Evolutionary conservation across 257 asterid genomes (phyloP).

Genomic region (Vinca minor): DNA sequence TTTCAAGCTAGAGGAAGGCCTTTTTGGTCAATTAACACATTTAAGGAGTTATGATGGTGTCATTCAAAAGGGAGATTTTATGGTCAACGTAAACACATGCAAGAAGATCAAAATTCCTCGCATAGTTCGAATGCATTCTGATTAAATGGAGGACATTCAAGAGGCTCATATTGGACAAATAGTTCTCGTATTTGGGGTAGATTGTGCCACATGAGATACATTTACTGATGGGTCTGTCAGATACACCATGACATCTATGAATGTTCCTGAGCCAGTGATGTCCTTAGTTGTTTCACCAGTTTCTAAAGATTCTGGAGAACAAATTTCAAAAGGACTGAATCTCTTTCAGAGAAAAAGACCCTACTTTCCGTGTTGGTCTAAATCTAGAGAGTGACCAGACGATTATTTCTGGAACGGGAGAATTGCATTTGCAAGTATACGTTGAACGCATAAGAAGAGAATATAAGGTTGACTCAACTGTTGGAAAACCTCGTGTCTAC

Average conservation of each 20-base stretch:
- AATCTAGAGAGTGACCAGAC: constrained; percentile 98
- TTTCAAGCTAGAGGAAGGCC: constrained; percentile 92
- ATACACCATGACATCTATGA: constrained; percentile 98
- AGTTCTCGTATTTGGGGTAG: constrained; percentile 98
- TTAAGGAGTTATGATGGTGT: constrained; percentile 91
- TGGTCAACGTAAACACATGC: constrained; percentile 77
- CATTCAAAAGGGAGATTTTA: constrained; percentile 89
- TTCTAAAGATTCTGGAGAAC: constrained; percentile 94
- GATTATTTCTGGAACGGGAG: constrained; percentile 99
- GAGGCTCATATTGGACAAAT: constrained; percentile 99
- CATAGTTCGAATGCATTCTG: constrained; percentile 95
- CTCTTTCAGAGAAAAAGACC: constrained; percentile 97
- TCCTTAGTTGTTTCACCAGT: constrained; percentile 90
- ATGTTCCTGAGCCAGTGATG: constrained; percentile 99
- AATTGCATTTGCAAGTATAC: constrained; percentile 88
- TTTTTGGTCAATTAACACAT: constrained; percentile 91
- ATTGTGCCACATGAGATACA: constrained; percentile 98
- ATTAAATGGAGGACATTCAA: constrained; percentile 98
- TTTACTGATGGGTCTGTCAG: constrained; percentile 90
- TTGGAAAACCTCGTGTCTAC: constrained; percentile 98
- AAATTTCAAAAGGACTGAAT: constrained; percentile 95
- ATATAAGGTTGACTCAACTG: constrained; percentile 94
- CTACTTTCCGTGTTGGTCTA: constrained; percentile 94
- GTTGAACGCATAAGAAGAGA: constrained; percentile 98
- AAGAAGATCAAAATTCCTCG: constrained; percentile 81